These are phyloP conservation scores for Cryptococcus sp. DNA, from an alignment of 1,284 basidiomycete genomes.

Conservation along the genomic window DNA sequence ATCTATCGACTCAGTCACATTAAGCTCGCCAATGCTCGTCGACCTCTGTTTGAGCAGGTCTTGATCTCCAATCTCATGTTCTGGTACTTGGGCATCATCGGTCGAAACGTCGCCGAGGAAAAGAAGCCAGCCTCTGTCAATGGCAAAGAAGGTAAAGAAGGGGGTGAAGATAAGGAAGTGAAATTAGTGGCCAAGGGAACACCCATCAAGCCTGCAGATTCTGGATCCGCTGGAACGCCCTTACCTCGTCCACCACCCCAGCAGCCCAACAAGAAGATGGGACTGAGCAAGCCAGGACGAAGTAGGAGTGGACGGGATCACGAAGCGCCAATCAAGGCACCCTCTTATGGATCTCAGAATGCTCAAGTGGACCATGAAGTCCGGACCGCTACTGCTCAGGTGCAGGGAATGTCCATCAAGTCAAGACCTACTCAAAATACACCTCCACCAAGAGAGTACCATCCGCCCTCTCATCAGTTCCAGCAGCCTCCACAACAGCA, in stretches of 20 bases:
- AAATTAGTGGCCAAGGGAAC: conserved; percentile 46
- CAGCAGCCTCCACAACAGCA: conserved; percentile 5
- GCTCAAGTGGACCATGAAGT: conserved; percentile 81
- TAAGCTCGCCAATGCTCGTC: conserved; percentile 93
- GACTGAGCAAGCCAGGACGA: conserved; percentile 43
- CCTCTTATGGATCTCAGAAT: conserved; percentile 89
- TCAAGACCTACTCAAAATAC: neutral
- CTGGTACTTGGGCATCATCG: conserved; percentile 99
- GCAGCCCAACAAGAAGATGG: conserved; percentile 24
- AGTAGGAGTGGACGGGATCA: conserved; percentile 56
- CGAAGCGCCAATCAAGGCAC: conserved; percentile 79
- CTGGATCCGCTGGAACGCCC: conserved; percentile 46
- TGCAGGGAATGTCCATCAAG: conserved; percentile 3
- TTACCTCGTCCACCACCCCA: conserved; percentile 41
- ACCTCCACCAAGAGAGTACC: conserved; percentile 2
- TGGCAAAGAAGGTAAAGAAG: conserved; percentile 26
- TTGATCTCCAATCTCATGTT: conserved; percentile 99
- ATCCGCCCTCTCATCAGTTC: neutral
- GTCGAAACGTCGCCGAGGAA: conserved; percentile 57
- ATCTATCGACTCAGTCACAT: conserved; percentile 97
- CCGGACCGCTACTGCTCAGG: conserved; percentile 9
- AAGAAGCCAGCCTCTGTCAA: conserved; percentile 48
- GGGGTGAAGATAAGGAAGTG: conserved; percentile 36
- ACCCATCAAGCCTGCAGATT: conserved; percentile 35
- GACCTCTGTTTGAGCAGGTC: conserved; percentile 96